phyloP scores from a whole-genome alignment of 352 stramenopile genomes.

The Phytophthora sansomeana region DNA sequence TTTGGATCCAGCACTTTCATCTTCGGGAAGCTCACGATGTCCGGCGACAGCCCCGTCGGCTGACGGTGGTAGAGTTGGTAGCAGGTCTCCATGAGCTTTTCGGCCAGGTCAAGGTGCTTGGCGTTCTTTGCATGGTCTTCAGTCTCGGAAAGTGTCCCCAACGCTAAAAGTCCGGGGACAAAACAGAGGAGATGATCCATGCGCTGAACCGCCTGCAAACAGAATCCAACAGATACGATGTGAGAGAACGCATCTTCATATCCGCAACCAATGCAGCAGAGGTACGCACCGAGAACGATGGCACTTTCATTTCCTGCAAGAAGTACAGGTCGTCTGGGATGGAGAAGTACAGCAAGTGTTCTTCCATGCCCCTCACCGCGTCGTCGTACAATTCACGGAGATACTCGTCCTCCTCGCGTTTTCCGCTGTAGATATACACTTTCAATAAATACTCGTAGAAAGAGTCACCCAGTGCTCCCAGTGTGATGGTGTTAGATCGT shows the following conservation, averaged over 20 bases:
- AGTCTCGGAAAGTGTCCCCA: conserved; percentile 86
- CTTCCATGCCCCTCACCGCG: conserved; percentile 93
- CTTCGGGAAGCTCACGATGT: conserved; percentile 92
- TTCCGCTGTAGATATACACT: conserved; percentile 96
- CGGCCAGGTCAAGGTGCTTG: conserved; percentile 89
- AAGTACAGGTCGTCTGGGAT: conserved; percentile 71
- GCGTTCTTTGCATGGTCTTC: conserved; percentile 73
- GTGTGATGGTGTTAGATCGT: conserved; percentile 38
- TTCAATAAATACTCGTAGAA: conserved; percentile 99
- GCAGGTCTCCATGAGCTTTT: conserved; percentile 93
- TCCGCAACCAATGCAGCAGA: background rate
- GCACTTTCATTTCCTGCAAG: conserved; percentile 66
- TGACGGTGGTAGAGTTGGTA: conserved; percentile 96
- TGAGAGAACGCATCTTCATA: conserved; percentile 4
- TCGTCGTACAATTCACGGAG: conserved; percentile 94
- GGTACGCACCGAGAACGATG: conserved; percentile 49
- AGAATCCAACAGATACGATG: conserved; percentile 11
- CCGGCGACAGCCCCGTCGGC: conserved; percentile 93
- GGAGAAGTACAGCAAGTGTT: conserved; percentile 88
- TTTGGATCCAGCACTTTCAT: conserved; percentile 71
- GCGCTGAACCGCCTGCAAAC: conserved; percentile 49
- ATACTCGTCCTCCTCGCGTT: conserved; percentile 65
- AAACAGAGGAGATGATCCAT: conserved; percentile 99
- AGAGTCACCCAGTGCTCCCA: conserved; percentile 96
- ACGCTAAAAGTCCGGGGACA: conserved; percentile 91